Conservation (phyloP, 139 green algal species). For the Picochlorum sp. region DNA sequence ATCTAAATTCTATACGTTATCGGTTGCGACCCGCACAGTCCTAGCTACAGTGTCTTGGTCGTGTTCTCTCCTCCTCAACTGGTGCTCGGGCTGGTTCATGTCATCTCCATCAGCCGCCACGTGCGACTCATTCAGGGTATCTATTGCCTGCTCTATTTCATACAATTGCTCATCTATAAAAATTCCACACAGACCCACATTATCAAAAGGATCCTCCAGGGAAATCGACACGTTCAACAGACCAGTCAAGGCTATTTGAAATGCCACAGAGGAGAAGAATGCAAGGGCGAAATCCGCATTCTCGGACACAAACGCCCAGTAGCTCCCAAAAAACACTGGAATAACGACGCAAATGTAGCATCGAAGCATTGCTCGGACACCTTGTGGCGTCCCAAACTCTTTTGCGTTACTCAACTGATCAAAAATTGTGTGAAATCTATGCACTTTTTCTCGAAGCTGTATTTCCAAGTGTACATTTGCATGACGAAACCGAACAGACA, state of each 20-base stretch:
- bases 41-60: not conserved
- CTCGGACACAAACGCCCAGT: constrained; percentile 26
- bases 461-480: not conserved
- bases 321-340: constrained; percentile 46
- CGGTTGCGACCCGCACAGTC: not conserved
- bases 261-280: constrained; percentile 30
- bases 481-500: not conserved
- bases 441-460: constrained; percentile 9
- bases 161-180: constrained; percentile 37
- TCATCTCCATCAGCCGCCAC: too few relatives aligned
- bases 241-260: constrained; percentile 27
- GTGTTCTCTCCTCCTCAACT: not conserved
- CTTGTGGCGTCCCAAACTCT: constrained; percentile 37
- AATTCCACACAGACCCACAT: constrained; percentile 40
- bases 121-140: not conserved
- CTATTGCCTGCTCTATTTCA: constrained; percentile 32
- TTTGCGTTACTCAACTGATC: constrained; percentile 40
- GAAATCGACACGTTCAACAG: constrained; percentile 33
- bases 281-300: constrained; percentile 28
- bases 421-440: constrained; percentile 18
- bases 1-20: too few relatives aligned
- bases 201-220: constrained; percentile 54
- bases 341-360: constrained; percentile 40
- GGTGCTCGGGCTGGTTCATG: too few relatives aligned
- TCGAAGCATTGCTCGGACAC: constrained; percentile 9